phyloP scores from a whole-genome alignment of 805 yeast species.

The Starmerella davenportii region DNA sequence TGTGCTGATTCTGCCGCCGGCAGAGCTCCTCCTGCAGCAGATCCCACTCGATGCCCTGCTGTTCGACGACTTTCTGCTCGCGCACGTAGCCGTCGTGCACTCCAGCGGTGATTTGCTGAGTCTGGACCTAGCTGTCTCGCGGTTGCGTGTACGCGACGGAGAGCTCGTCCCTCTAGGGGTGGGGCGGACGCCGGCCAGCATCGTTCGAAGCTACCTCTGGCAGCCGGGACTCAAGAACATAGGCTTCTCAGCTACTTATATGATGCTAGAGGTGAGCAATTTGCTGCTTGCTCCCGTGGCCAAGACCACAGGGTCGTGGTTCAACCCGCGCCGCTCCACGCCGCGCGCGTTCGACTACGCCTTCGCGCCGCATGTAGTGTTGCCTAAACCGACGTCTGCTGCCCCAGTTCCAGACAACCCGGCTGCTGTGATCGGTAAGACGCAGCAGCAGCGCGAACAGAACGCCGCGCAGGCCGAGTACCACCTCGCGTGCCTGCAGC shows the following conservation, averaged over 20 bases:
- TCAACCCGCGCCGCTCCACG: slow-evolving; percentile 3
- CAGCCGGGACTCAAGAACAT: slow-evolving; percentile 5
- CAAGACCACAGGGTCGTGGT: slow-evolving; percentile 2
- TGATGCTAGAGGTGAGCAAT: slow-evolving; percentile 4
- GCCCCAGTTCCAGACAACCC: slow-evolving; percentile 1
- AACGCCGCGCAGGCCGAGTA: slow-evolving; percentile 11
- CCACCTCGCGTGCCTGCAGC: slow-evolving; percentile 10
- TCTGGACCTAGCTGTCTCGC: slow-evolving; percentile 1
- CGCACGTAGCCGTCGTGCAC: slow-evolving; percentile 10
- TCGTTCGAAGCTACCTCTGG: slow-evolving; percentile 4
- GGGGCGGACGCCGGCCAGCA: not conserved
- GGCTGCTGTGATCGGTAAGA: slow-evolving; percentile 3
- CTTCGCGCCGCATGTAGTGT: not conserved
- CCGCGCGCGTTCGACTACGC: not conserved
- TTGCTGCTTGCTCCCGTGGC: slow-evolving; percentile 1
- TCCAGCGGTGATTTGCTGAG: not conserved
- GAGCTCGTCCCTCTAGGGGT: slow-evolving; percentile 3
- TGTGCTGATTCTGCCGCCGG: slow-evolving; percentile 13
- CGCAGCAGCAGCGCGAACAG: slow-evolving; percentile 3
- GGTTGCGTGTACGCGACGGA: not conserved
- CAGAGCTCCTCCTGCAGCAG: not conserved
- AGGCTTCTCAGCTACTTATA: slow-evolving; percentile 5
- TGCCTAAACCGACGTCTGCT: not conserved
- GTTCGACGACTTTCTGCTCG: slow-evolving; percentile 12
- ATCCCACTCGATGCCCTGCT: slow-evolving; percentile 8